These are phyloP conservation scores for Gamarada debralockiae DNA, from an alignment of 495 filamentous ascomycete species.

Conservation along the genomic window DNA sequence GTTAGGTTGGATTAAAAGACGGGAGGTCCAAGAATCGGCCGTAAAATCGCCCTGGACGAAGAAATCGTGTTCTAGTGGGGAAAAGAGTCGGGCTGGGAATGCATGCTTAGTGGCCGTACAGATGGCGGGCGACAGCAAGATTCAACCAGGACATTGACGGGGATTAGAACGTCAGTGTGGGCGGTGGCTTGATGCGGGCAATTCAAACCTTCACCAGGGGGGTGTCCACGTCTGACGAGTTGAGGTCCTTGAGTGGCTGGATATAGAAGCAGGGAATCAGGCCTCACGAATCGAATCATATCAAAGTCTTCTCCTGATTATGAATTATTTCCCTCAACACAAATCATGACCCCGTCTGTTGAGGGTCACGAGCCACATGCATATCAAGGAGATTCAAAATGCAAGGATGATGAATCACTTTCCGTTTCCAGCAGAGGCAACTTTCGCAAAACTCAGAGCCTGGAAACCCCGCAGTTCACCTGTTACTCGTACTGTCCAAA, in stretches of 20 bases:
- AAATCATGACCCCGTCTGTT: background rate
- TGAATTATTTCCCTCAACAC: background rate
- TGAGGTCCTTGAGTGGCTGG: constrained; percentile 6
- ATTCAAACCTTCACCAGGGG: constrained; percentile 5
- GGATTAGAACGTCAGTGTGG: constrained; percentile 9
- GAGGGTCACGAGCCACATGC: background rate
- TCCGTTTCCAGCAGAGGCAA: background rate
- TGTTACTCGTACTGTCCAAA: too few relatives aligned
- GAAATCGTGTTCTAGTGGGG: constrained; percentile 14
- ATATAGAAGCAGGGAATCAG: background rate
- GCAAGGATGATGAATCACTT: constrained; percentile 7
- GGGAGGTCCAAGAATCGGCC: constrained; percentile 6
- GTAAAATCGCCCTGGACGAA: constrained; percentile 15
- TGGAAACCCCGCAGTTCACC: too few relatives aligned
- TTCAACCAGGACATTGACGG: constrained; percentile 4
- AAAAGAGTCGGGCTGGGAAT: background rate
- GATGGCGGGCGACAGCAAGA: background rate
- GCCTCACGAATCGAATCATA: background rate
- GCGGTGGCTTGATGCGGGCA: constrained; percentile 18
- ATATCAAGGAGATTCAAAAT: background rate
- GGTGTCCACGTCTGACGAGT: background rate
- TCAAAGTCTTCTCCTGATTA: background rate
- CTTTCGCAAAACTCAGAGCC: too few relatives aligned
- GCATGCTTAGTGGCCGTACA: background rate
- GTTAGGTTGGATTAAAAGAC: background rate